Percentiles rank a stretch among this genome's conserved stretches.
These are phyloP conservation scores for Hagleromyces aurorensis DNA, from an alignment of 805 yeast species.

Conservation along the genomic window DNA sequence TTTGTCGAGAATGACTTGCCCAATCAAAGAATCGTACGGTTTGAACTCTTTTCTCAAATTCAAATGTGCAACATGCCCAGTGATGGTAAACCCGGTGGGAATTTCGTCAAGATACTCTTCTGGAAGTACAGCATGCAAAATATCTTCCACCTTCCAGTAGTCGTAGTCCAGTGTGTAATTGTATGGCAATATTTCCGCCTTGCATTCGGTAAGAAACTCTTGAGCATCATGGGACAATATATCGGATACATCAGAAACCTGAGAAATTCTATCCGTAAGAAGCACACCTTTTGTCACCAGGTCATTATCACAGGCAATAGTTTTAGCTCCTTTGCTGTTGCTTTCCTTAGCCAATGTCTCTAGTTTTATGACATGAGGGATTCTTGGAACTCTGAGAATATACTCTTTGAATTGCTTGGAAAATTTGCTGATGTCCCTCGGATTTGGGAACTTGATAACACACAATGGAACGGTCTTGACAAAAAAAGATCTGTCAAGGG, in stretches of 20 bases:
- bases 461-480: constrained; percentile 47
- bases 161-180: constrained; percentile 55
- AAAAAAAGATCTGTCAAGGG: constrained; percentile 62
- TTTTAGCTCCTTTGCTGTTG: constrained; percentile 11
- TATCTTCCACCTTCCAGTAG: constrained; percentile 88
- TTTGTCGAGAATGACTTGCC: constrained; percentile 84
- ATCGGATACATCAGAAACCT: constrained; percentile 31
- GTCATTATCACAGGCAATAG: constrained; percentile 24
- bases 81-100: constrained; percentile 86
- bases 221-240: constrained; percentile 38
- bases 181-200: constrained; percentile 45
- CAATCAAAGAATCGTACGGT: constrained; percentile 74
- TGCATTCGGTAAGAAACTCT: constrained; percentile 39
- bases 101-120: constrained; percentile 53
- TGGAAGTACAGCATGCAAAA: constrained; percentile 71
- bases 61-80: constrained; percentile 94
- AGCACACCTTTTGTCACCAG: constrained; percentile 39
- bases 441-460: constrained; percentile 64
- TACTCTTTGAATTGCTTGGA: constrained; percentile 51
- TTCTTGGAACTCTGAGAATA: constrained; percentile 59
- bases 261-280: constrained; percentile 44
- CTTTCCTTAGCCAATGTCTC: constrained; percentile 12
- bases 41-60: constrained; percentile 78
- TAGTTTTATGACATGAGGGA: constrained; percentile 57
- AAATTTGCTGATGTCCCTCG: constrained; percentile 51